Percentiles rank a stretch among this genome's conserved stretches.
Evolutionary conservation across 2,329 filamentous ascomycete species (phyloP).

Genomic region (Colletotrichum chrysophilum): DNA sequence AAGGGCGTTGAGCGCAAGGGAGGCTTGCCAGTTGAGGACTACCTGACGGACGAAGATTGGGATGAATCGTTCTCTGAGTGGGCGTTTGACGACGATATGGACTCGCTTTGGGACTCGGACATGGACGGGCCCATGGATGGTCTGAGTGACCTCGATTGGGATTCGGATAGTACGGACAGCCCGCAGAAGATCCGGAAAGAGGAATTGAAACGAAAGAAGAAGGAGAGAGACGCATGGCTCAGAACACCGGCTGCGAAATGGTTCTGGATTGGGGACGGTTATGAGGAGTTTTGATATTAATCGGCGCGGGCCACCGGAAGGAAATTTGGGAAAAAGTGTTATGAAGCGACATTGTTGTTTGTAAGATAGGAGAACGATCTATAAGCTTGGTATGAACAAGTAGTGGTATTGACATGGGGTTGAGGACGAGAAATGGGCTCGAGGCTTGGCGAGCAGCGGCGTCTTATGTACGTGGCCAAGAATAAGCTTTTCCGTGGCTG

Average conservation of each 20-base stretch:
- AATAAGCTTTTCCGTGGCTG: no score
- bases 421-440: no score
- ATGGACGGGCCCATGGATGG: background rate
- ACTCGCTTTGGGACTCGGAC: background rate
- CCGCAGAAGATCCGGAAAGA: background rate
- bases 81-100: background rate
- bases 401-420: no score
- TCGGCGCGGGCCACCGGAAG: background rate
- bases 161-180: background rate
- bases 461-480: no score
- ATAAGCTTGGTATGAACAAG: background rate
- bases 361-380: background rate
- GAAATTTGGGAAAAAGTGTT: background rate
- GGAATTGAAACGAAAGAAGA: background rate
- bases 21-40: background rate
- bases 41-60: background rate
- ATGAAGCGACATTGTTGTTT: background rate
- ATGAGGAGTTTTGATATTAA: background rate
- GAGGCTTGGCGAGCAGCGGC: no score
- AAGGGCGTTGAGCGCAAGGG: background rate
- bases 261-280: background rate
- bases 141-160: background rate
- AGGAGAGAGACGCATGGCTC: background rate
- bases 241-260: background rate
- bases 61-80: background rate